Evolutionary conservation across 108 stramenopile species (phyloP).

Genomic region (Cyclotella kingstonii): DNA sequence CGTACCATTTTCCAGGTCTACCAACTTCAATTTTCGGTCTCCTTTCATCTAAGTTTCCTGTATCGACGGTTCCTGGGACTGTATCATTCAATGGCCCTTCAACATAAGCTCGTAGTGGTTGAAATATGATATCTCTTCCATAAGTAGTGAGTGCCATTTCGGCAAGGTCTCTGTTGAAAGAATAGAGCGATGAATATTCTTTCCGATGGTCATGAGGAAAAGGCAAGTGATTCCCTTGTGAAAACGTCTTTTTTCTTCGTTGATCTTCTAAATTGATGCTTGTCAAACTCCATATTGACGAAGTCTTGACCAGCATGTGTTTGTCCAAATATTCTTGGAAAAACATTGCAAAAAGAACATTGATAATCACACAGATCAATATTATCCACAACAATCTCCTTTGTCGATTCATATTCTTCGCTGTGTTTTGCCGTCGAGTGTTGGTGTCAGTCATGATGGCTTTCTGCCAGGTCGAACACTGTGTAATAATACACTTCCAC

Average conservation of each 20-base stretch:
- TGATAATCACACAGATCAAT: constrained; percentile 14
- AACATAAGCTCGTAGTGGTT: constrained; percentile 56
- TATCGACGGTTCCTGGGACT: constrained; percentile 46
- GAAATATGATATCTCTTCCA: constrained; percentile 28
- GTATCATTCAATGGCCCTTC: constrained; percentile 58
- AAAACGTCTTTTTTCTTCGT: background rate
- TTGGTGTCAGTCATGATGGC: too few species aligned
- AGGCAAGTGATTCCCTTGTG: background rate
- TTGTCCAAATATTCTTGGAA: constrained; percentile 7
- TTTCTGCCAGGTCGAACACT: too few species aligned
- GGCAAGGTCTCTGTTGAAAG: constrained; percentile 21
- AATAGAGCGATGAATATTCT: background rate
- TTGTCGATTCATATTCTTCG: constrained; percentile 1
- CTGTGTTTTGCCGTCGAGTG: background rate
- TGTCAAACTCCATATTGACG: too few species aligned
- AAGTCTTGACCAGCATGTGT: background rate
- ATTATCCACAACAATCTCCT: background rate
- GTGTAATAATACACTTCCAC: too few species aligned
- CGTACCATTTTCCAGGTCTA: constrained; percentile 47
- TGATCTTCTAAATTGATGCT: too few species aligned
- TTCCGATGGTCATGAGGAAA: background rate
- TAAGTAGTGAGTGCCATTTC: constrained; percentile 22
- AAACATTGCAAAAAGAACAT: constrained; percentile 10
- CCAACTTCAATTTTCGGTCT: constrained; percentile 40
- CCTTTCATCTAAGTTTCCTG: constrained; percentile 42